These are phyloP conservation scores for Pichia sp. DNA, from an alignment of 1,139 yeast genomes.

Conservation along the genomic window DNA sequence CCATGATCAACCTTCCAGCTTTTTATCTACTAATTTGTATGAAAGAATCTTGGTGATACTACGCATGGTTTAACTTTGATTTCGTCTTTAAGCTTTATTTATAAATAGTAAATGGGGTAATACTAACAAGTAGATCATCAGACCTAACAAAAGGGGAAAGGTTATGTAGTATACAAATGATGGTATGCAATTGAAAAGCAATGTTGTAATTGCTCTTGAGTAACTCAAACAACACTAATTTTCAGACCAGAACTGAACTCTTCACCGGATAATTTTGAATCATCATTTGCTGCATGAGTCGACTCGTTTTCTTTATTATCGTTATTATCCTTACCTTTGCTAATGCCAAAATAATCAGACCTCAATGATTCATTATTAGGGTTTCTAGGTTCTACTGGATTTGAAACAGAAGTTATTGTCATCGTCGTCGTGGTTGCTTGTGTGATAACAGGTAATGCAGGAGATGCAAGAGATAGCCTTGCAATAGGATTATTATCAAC, in stretches of 20 bases:
- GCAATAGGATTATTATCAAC: conserved; percentile 25
- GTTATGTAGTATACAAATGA: conserved; percentile 2
- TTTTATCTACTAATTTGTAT: no score
- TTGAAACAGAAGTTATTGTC: conserved; percentile 13
- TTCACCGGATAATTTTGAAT: conserved; percentile 6
- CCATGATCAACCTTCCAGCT: no score
- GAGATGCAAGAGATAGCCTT: conserved; percentile 29
- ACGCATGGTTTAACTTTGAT: no score
- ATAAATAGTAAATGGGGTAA: background rate
- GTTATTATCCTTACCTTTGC: background rate
- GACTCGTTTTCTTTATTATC: conserved; percentile 7
- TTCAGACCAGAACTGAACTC: conserved; percentile 15
- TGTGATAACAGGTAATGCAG: conserved; percentile 34
- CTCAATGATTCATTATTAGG: conserved; percentile 4
- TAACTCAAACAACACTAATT: conserved; percentile 14
- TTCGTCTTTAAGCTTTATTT: background rate
- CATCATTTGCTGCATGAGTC: background rate
- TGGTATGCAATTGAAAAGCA: background rate
- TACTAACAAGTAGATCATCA: background rate
- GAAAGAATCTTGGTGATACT: no score
- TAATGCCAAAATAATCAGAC: conserved; percentile 7
- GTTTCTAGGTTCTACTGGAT: background rate
- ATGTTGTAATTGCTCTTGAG: background rate
- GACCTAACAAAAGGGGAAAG: background rate
- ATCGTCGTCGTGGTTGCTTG: conserved; percentile 33